Evolutionary conservation across 1,284 basidiomycete genomes (phyloP).

Genomic region (Ceraceosorus guamensis): DNA sequence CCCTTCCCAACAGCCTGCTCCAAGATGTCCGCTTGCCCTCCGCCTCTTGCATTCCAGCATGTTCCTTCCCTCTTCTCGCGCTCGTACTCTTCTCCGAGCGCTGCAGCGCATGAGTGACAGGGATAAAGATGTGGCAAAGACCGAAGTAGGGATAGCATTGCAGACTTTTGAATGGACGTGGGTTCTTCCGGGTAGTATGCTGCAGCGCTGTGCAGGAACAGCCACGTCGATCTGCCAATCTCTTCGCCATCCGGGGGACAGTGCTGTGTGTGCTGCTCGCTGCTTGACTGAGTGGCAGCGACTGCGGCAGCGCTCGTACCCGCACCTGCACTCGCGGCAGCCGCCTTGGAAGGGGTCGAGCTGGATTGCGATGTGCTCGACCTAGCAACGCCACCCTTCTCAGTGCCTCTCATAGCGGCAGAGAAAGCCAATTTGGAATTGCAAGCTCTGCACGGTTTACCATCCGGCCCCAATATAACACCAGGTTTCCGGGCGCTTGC

Average conservation of each 20-base stretch:
- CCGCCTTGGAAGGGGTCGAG: constrained; percentile 2
- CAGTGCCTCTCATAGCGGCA: constrained; percentile 31
- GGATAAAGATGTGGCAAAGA: constrained; percentile 40
- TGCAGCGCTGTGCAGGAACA: constrained; percentile 39
- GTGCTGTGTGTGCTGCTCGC: neutral
- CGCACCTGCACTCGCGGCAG: neutral
- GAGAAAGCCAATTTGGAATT: constrained; percentile 41
- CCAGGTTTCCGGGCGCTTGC: neutral
- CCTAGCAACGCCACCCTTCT: neutral
- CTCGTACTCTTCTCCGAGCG: constrained; percentile 29
- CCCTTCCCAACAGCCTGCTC: constrained; percentile 15
- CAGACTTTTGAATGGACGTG: constrained; percentile 20
- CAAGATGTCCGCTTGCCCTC: constrained; percentile 3
- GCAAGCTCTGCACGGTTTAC: constrained; percentile 46
- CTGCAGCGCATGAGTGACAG: constrained; percentile 36
- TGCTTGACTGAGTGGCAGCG: neutral
- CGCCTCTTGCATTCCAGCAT: neutral
- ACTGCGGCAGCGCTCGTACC: constrained; percentile 2
- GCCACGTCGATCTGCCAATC: constrained; percentile 42
- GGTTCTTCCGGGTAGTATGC: constrained; percentile 43
- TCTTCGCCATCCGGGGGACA: constrained; percentile 45
- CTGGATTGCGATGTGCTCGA: neutral
- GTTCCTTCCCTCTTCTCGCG: constrained; percentile 4
- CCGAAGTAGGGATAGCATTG: constrained; percentile 34
- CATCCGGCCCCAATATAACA: constrained; percentile 43